A percentile compares a stretch with the other conserved stretches of the same genome.
Conservation (phyloP, 345 rosid species). For the Eucalyptus caleyi region DNA sequence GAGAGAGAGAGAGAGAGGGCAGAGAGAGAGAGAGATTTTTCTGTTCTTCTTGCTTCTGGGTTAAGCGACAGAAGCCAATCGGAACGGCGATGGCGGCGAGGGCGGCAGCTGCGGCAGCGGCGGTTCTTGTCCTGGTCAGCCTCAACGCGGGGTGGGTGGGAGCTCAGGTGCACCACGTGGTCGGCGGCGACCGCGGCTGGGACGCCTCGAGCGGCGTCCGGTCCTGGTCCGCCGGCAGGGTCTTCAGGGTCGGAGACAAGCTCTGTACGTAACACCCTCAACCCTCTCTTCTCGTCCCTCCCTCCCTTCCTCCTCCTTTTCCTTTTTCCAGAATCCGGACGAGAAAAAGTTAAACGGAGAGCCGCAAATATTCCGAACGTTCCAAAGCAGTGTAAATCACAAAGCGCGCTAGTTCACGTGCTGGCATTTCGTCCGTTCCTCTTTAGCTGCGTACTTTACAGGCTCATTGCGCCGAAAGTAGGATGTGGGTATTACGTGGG, state of each 20-base stretch:
- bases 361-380: neutral
- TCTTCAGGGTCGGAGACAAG: constrained; percentile 47
- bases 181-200: constrained; percentile 71
- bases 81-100: neutral
- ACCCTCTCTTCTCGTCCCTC: neutral
- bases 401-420: neutral
- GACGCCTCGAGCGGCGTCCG: constrained; percentile 19
- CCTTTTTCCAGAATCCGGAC: neutral
- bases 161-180: constrained; percentile 49
- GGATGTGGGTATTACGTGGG: neutral
- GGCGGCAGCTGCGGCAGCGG: neutral
- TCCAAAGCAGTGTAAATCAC: too few relatives aligned
- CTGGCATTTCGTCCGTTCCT: neutral
- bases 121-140: neutral
- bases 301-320: neutral
- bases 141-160: constrained; percentile 1
- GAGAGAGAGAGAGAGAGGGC: neutral
- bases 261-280: constrained; percentile 29
- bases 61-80: neutral
- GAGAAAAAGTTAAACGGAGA: neutral
- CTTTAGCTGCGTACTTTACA: neutral
- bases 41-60: neutral
- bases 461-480: neutral
- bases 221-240: constrained; percentile 36
- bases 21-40: neutral